A percentile compares a stretch with the other conserved stretches of the same genome.
phyloP scores from a whole-genome alignment of 306 rosid genomes.

The Cicer arietinum region DNA sequence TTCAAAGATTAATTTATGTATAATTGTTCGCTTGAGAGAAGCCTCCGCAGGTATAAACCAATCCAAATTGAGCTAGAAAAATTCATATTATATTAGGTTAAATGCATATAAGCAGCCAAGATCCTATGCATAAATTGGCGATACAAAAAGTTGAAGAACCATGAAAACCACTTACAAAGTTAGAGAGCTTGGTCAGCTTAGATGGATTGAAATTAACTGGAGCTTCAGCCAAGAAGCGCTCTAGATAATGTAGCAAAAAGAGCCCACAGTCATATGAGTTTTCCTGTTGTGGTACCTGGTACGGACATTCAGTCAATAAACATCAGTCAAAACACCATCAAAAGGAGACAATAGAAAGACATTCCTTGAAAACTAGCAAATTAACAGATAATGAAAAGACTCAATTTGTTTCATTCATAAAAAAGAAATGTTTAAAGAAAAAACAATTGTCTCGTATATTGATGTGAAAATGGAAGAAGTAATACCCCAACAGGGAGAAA shows the following conservation, averaged over 20 bases:
- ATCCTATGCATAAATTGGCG: not conserved
- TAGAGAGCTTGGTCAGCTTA: conserved; percentile 28
- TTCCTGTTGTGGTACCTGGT: too few relatives aligned
- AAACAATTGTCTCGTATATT: not conserved
- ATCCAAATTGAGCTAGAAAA: conserved; percentile 65
- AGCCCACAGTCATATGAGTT: too few relatives aligned
- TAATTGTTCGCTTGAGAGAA: conserved; percentile 71
- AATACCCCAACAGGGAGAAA: conserved; percentile 71
- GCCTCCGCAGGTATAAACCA: conserved; percentile 88
- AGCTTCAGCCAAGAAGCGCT: conserved; percentile 71
- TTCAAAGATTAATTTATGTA: conserved; percentile 67
- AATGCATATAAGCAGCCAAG: conserved; percentile 11
- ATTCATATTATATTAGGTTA: not conserved
- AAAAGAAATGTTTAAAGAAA: conserved; percentile 4
- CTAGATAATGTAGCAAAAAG: conserved; percentile 71
- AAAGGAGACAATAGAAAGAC: not conserved
- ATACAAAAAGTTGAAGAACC: not conserved
- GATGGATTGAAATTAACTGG: conserved; percentile 72
- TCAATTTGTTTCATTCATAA: not conserved
- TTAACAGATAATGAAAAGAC: not conserved
- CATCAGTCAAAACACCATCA: conserved; percentile 4
- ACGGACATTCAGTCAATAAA: too few relatives aligned
- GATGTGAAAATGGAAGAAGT: conserved; percentile 25
- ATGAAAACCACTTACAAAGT: not conserved
- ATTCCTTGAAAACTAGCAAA: not conserved